phyloP scores from a whole-genome alignment of 1,139 yeast species.

The Hyphopichia wangnamkhiaoensis region DNA sequence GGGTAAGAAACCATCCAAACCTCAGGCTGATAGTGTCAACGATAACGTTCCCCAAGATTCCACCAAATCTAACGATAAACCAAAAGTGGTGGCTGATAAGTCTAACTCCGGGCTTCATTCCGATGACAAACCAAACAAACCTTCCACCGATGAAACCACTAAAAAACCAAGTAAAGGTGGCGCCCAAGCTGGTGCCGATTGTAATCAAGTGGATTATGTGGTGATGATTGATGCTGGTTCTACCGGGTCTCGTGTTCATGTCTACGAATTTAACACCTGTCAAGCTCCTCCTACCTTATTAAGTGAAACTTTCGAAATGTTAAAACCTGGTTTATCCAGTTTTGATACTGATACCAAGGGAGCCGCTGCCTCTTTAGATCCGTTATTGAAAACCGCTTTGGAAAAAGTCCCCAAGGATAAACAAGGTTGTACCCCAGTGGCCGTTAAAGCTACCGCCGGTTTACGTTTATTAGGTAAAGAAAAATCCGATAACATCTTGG shows the following conservation, averaged over 20 bases:
- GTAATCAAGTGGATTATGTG: slow-evolving; percentile 50
- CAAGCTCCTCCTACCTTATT: slow-evolving; percentile 76
- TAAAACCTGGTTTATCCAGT: slow-evolving; percentile 88
- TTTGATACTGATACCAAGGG: slow-evolving; percentile 77
- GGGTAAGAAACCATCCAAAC: slow-evolving; percentile 5
- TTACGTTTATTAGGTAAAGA: slow-evolving; percentile 80
- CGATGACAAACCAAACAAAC: neutral
- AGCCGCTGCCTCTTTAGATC: slow-evolving; percentile 88
- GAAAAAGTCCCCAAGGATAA: slow-evolving; percentile 69
- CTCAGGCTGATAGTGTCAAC: neutral
- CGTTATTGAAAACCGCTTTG: slow-evolving; percentile 72
- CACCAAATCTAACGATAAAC: slow-evolving; percentile 9
- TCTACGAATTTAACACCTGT: slow-evolving; percentile 88
- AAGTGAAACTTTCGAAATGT: slow-evolving; percentile 81
- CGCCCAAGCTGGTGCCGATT: slow-evolving; percentile 12
- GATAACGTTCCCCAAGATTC: neutral
- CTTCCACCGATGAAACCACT: too few species aligned
- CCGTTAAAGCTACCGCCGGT: slow-evolving; percentile 98
- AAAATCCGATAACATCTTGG: slow-evolving; percentile 67
- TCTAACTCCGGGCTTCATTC: slow-evolving; percentile 2
- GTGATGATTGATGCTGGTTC: slow-evolving; percentile 98
- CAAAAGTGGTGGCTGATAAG: slow-evolving; percentile 28
- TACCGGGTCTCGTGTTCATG: slow-evolving; percentile 93
- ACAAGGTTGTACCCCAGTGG: slow-evolving; percentile 84
- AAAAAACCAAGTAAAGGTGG: too few species aligned